Evolutionary conservation across 129 eudicot genomes (phyloP).

Genomic region (Glebionis coronaria): DNA sequence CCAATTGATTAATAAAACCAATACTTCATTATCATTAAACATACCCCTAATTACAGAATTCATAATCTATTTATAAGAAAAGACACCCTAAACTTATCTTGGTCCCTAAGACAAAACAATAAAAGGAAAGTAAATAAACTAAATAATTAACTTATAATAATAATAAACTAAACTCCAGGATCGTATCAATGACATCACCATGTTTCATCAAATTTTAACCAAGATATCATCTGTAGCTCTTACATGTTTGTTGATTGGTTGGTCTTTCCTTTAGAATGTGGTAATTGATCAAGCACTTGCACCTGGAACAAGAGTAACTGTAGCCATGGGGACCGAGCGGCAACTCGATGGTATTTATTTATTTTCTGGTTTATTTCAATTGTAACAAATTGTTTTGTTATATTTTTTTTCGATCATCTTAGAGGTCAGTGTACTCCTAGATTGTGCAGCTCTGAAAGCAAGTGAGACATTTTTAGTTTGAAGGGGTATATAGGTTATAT

Average conservation of each 20-base stretch:
- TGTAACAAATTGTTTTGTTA: background rate
- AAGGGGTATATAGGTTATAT: too few relatives aligned
- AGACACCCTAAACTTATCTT: too few relatives aligned
- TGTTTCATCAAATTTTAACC: background rate
- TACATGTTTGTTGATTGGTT: slow-evolving; percentile 17
- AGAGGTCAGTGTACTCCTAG: background rate
- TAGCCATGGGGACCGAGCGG: slow-evolving; percentile 84
- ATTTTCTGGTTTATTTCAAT: slow-evolving; percentile 17
- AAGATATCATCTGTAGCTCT: slow-evolving; percentile 6
- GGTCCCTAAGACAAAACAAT: too few relatives aligned
- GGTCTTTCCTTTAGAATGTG: slow-evolving; percentile 63
- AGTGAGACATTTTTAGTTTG: too few relatives aligned
- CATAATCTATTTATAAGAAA: too few relatives aligned
- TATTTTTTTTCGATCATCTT: background rate
- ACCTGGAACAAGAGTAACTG: slow-evolving; percentile 90
- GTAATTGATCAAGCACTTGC: slow-evolving; percentile 65
- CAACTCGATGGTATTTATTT: slow-evolving; percentile 49
- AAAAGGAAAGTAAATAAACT: too few relatives aligned
- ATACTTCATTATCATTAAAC: too few relatives aligned
- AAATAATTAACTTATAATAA: too few relatives aligned
- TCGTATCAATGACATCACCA: background rate
- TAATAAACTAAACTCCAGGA: too few relatives aligned
- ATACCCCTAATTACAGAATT: too few relatives aligned
- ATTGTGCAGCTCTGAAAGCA: too few relatives aligned
- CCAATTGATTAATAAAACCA: too few relatives aligned